phyloP scores from a whole-genome alignment of 306 rosid genomes.

The Purshia tridentata region DNA sequence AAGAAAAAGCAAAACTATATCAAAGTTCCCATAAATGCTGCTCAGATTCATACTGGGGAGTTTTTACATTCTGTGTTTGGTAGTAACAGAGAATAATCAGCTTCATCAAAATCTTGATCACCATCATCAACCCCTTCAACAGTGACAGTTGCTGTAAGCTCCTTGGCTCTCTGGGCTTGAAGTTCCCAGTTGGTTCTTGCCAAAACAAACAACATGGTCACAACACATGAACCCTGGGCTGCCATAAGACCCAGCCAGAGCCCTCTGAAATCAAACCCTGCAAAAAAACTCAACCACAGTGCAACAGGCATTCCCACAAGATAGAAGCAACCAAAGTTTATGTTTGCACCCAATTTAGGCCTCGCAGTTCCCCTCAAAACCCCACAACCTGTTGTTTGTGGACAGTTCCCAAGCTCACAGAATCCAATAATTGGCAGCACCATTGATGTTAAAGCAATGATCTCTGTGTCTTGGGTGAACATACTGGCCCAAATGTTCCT shows the following conservation, averaged over 20 bases:
- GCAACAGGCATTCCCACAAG: conserved; percentile 91
- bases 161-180: conserved; percentile 60
- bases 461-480: conserved; percentile 68
- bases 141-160: conserved; percentile 47
- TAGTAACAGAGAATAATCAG: neutral
- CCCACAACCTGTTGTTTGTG: conserved; percentile 86
- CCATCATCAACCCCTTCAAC: conserved; percentile 10
- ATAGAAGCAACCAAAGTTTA: conserved; percentile 80
- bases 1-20: neutral
- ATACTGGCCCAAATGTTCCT: conserved; percentile 71
- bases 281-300: conserved; percentile 61
- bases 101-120: neutral
- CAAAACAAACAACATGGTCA: conserved; percentile 66
- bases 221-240: conserved; percentile 72
- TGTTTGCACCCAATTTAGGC: conserved; percentile 79
- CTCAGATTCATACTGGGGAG: neutral
- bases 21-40: neutral
- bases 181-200: conserved; percentile 72
- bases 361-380: conserved; percentile 87
- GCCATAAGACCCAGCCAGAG: conserved; percentile 83
- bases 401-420: conserved; percentile 90
- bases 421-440: conserved; percentile 82
- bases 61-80: neutral
- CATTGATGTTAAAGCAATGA: conserved; percentile 60
- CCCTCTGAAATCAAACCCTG: conserved; percentile 74